Evolutionary conservation across 768 basidiomycete genomes (phyloP), one percentile per base, ranked within the genome.

Genomic region (Amanita polypyramis): DNA sequence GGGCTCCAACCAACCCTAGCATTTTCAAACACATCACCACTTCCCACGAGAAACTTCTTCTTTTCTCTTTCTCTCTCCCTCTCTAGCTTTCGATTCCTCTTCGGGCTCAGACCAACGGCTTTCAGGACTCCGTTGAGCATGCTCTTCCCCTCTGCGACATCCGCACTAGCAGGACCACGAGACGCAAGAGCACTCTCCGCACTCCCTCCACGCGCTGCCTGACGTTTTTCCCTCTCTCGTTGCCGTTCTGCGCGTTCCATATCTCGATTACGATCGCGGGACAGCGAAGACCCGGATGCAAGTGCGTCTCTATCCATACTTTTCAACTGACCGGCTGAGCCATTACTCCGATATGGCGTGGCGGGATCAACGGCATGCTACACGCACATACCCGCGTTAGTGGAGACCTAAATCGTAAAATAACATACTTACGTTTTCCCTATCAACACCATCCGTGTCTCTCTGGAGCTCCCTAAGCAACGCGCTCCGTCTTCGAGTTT

Each of bases 101-200:
- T 62, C 59, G 70, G 57, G 25, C 70, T 72, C 48, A 88, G 65
- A 8, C 86, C 87, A 0, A 85, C 84, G 0, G 85, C 82, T 41
- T 80, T 71, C 50, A 89, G 57, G 12, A 78, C 79, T 60, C 87
- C 83, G 3, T 82, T 77, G 7, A 85, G 60, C 11, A 89, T 61
- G 54, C 74, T 80, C 49, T 83, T 63, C 9, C 76, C 72, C 41
- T 21, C 25, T 5, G 11, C 15, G 19, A 15, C 19, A 7, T 21
- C 12, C 10, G 29, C 12, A 29, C 52, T 60, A 11, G 64, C 66
- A 32, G 59, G 60, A 51, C 62, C 71, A 21, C 65, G 65, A 5
- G 59, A 54, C 14, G 62, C 63, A 21, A 83, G 59, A 6, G 78
- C 69, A 57, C 76, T 84, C 64, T 88, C 87, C 2, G 78, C 81